Evolutionary conservation across 805 yeast species (phyloP).

Genomic region (Candida tibetensis): DNA sequence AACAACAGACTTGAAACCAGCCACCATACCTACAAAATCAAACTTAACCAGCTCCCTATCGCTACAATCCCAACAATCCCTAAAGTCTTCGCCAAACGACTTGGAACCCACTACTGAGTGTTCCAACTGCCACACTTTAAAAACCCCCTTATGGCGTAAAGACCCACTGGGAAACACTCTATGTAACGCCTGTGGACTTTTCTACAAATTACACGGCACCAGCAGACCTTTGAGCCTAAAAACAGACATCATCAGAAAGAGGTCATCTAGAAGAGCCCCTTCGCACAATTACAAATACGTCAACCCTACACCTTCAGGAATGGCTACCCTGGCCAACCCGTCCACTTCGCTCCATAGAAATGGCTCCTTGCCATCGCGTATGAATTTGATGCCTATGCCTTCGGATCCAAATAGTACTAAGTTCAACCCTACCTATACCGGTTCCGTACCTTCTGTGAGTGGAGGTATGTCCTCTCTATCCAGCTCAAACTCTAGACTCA

Average conservation of each 20-base stretch:
- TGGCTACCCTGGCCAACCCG: not conserved
- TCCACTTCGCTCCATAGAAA: slow-evolving; percentile 4
- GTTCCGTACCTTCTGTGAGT: not conserved
- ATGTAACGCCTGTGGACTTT: slow-evolving; percentile 65
- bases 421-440: slow-evolving; percentile 7
- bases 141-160: slow-evolving; percentile 62
- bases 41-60: slow-evolving; percentile 22
- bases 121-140: slow-evolving; percentile 55
- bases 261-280: slow-evolving; percentile 43
- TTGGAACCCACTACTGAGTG: slow-evolving; percentile 39
- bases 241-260: slow-evolving; percentile 56
- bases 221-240: slow-evolving; percentile 57
- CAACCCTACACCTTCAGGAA: slow-evolving; percentile 4
- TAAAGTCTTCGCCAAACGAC: slow-evolving; percentile 2
- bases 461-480: not conserved
- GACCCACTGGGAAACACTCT: slow-evolving; percentile 58
- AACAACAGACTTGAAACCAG: not conserved
- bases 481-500: slow-evolving; percentile 18
- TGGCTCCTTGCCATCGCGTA: slow-evolving; percentile 4
- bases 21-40: slow-evolving; percentile 9
- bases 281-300: slow-evolving; percentile 1
- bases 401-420: slow-evolving; percentile 3
- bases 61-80: slow-evolving; percentile 10
- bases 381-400: slow-evolving; percentile 4
- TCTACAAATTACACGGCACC: slow-evolving; percentile 59